A percentile compares a stretch with the other conserved stretches of the same genome.
phyloP scores from a whole-genome alignment of 805 yeast genomes.

The Pichia membranifaciens region DNA sequence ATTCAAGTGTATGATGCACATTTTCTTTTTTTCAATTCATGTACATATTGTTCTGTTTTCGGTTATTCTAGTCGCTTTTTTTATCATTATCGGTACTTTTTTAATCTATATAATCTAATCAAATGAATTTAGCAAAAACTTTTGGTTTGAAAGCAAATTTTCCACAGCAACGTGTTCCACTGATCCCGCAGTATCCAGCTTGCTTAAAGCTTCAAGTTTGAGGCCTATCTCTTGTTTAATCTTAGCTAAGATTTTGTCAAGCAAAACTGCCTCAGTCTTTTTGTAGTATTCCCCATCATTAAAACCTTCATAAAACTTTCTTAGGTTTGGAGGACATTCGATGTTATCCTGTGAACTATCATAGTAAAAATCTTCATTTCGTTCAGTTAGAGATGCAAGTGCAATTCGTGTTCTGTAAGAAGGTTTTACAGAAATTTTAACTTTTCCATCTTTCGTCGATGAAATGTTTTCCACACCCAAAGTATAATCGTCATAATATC shows the following conservation, averaged over 20 bases:
- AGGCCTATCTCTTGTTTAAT: slow-evolving; percentile 8
- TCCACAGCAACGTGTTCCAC: neutral
- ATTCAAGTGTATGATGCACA: too few species aligned
- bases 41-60: neutral
- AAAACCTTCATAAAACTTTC: slow-evolving; percentile 40
- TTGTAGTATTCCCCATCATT: slow-evolving; percentile 41
- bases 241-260: slow-evolving; percentile 32
- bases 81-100: neutral
- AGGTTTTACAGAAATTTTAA: slow-evolving; percentile 27
- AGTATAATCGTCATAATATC: slow-evolving; percentile 73
- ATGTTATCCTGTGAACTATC: slow-evolving; percentile 6
- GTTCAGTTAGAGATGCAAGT: slow-evolving; percentile 49
- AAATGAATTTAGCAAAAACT: slow-evolving; percentile 1
- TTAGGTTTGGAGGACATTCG: slow-evolving; percentile 29
- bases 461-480: slow-evolving; percentile 31
- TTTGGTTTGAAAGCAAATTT: neutral
- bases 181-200: neutral
- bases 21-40: too few species aligned
- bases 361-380: slow-evolving; percentile 4
- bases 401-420: slow-evolving; percentile 78
- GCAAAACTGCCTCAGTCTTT: slow-evolving; percentile 26
- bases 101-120: neutral
- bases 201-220: slow-evolving; percentile 5
- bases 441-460: neutral
- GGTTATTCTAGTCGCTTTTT: neutral